These are phyloP conservation scores for Colletotrichum karsti DNA, from an alignment of 2,329 filamentous ascomycete genomes.

Conservation along the genomic window DNA sequence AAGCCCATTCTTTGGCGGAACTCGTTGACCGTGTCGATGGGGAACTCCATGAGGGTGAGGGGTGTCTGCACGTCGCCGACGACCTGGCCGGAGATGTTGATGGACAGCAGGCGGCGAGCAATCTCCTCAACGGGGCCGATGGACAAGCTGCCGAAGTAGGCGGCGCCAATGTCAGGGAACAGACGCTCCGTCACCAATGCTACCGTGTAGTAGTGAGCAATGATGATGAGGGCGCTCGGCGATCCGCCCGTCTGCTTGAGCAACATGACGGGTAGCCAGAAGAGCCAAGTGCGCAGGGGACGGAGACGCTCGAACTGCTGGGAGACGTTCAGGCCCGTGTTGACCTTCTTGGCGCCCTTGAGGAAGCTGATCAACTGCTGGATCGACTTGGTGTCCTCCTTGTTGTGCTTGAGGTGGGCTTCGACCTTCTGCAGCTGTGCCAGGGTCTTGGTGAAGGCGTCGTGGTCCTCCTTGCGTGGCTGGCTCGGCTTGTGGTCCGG, in stretches of 20 bases:
- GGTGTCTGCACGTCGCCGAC: slow-evolving; percentile 69
- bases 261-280: slow-evolving; percentile 91
- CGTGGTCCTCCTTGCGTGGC: slow-evolving; percentile 75
- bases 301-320: slow-evolving; percentile 92
- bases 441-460: slow-evolving; percentile 72
- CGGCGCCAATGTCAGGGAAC: slow-evolving; percentile 89
- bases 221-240: slow-evolving; percentile 80
- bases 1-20: slow-evolving; percentile 77
- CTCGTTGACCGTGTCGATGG: slow-evolving; percentile 73
- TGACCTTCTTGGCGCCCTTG: slow-evolving; percentile 75
- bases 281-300: slow-evolving; percentile 89
- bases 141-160: slow-evolving; percentile 85
- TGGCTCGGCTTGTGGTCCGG: slow-evolving; percentile 69
- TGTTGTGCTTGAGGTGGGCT: slow-evolving; percentile 72
- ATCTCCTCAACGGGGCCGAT: slow-evolving; percentile 88
- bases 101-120: slow-evolving; percentile 75
- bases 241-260: slow-evolving; percentile 81
- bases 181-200: slow-evolving; percentile 89
- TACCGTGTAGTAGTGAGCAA: slow-evolving; percentile 91
- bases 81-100: slow-evolving; percentile 68
- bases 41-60: slow-evolving; percentile 75
- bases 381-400: slow-evolving; percentile 74
- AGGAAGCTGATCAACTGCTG: slow-evolving; percentile 77
- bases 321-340: slow-evolving; percentile 74
- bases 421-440: slow-evolving; percentile 75